Percentiles rank a stretch among this genome's conserved stretches.
Evolutionary conservation across 1,284 basidiomycete species (phyloP).

Genomic region (Sanghuangporus weigelae): DNA sequence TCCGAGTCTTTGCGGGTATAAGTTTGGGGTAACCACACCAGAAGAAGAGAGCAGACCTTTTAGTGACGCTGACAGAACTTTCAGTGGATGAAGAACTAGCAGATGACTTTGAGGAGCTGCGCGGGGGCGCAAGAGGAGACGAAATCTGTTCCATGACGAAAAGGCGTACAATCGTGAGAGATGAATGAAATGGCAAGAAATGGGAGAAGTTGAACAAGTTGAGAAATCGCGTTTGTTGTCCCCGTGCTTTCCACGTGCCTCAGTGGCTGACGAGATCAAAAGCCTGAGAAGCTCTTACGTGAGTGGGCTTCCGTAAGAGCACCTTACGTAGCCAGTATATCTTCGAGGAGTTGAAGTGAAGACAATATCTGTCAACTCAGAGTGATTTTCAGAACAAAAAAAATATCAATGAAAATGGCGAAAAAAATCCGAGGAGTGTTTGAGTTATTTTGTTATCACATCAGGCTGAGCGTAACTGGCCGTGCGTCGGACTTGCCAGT

Average conservation of each 20-base stretch:
- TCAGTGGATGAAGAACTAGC: slow-evolving; percentile 46
- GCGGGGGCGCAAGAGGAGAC: slow-evolving; percentile 54
- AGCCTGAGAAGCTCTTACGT: background rate
- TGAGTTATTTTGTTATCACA: background rate
- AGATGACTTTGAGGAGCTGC: slow-evolving; percentile 49
- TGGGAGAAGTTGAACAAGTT: slow-evolving; percentile 1
- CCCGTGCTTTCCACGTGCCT: background rate
- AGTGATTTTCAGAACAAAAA: too few relatives aligned
- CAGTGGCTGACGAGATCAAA: background rate
- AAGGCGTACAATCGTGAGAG: background rate
- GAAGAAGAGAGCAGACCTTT: slow-evolving; percentile 50
- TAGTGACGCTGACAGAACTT: slow-evolving; percentile 69
- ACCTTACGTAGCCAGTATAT: background rate
- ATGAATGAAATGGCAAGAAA: background rate
- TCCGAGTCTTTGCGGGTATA: slow-evolving; percentile 44
- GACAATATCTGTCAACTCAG: background rate
- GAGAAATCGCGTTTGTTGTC: background rate
- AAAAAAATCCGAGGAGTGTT: too few relatives aligned
- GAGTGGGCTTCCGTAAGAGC: background rate
- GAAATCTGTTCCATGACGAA: slow-evolving; percentile 66
- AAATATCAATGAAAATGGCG: too few relatives aligned
- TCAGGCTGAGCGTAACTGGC: background rate
- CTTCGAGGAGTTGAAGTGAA: too few relatives aligned
- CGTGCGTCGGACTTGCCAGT: background rate
- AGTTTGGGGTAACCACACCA: background rate